These are phyloP conservation scores for Globisporangium perplexum DNA, from an alignment of 352 stramenopile genomes.

Conservation along the genomic window DNA sequence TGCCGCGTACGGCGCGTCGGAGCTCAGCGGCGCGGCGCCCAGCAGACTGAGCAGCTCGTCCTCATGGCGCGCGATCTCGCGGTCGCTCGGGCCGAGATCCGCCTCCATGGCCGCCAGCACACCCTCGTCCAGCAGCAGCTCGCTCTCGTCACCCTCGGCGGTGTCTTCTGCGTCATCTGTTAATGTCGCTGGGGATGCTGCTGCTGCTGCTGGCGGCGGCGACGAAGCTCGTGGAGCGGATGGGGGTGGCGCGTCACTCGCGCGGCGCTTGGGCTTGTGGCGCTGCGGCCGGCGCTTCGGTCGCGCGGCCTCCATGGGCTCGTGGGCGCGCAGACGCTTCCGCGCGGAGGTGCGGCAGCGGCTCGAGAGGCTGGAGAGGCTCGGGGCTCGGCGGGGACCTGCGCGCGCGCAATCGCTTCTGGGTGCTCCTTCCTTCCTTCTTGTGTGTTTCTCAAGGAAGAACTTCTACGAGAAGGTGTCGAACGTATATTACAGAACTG, in stretches of 20 bases:
- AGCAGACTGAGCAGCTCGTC: conserved; percentile 50
- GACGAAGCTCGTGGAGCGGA: neutral
- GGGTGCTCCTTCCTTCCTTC: too few species aligned
- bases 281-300: conserved; percentile 2
- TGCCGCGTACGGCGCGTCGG: conserved; percentile 1
- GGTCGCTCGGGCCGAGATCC: conserved; percentile 16
- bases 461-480: too few species aligned
- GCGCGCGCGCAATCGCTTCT: too few species aligned
- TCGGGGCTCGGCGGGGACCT: too few species aligned
- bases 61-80: conserved; percentile 55
- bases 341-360: too few species aligned
- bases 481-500: too few species aligned
- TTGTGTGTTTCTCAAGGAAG: too few species aligned
- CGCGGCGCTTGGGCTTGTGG: neutral
- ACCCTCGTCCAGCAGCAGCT: conserved; percentile 7
- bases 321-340: neutral
- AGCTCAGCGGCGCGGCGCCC: conserved; percentile 7
- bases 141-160: conserved; percentile 3
- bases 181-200: neutral
- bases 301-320: conserved; percentile 14
- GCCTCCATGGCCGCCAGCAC: conserved; percentile 14
- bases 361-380: too few species aligned
- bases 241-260: neutral
- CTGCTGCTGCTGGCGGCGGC: neutral
- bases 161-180: conserved; percentile 2